Evolutionary conservation across 2,329 filamentous ascomycete genomes (phyloP), one percentile per base, ranked within the genome.

Genomic region (Ceratocystiopsis minuta): DNA sequence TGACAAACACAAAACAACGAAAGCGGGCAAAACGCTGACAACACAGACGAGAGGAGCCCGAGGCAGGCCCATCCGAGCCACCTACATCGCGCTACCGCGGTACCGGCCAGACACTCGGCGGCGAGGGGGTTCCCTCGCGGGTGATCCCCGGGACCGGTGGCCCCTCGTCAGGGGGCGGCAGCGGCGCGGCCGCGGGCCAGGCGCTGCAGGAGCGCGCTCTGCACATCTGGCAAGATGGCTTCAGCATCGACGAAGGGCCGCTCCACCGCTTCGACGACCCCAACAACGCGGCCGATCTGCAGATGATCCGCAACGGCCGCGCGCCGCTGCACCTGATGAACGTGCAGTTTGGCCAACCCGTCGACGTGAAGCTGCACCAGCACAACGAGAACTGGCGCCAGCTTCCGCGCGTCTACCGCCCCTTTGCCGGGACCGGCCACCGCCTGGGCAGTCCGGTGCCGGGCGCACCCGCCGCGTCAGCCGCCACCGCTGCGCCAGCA

Each of bases 141-240:
- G 63, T 65, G 18, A 72, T 90, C 40, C 74, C 76, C 36, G 75
- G 82, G 49, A 72, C 79, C 24, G 58, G 49, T 16, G 58, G 49
- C n/a, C 54, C 49, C 15, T 53, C 53, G 37, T 52, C 56, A 9
- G 53, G 52, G 41, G 50, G 53, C 33, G 56, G 55, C 40, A 55
- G 49, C 45, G 52, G 53, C 38, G 51, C 57, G 4, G 53, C 51
- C 41, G 59, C 56, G 15, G 60, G 58, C 11, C 62, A 68, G 32
- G 68, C 71, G 6, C n/a, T 36, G 2, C 74, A 80, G 46, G 73
- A 75, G 40, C 76, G 82, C 40, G 70, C 75, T 12, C 66, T 92
- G 41, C 83, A 88, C 53, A 68, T 90, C 37, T 92, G 84, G 84
- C 69, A 71, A 36, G 78, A 92, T 54, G 84, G 84, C 14, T 88